Base-by-base conservation (phyloP, 495 filamentous ascomycete species). In the Penicillium desertorum region DNA sequence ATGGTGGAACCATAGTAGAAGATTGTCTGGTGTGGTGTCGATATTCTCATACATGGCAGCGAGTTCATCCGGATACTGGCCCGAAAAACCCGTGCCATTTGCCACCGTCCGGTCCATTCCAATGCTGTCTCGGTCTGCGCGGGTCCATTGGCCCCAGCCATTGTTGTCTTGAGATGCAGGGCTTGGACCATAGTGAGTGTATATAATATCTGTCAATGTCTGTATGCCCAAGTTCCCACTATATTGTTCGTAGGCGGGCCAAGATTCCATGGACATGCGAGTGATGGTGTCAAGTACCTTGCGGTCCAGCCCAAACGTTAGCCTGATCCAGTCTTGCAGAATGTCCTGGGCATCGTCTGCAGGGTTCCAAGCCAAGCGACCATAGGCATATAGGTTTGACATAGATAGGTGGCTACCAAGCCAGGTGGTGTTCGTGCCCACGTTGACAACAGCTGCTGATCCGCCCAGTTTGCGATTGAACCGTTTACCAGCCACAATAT, bases 1-100 rank as follows among this genome's bases (percentile, higher is more conserved):
- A 64, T 90, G 87, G 64, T 90, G 87, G 72, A 90, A 90, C 87
- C 86, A 90, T 6, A 90, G 71, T 0, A 89, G 64, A 6, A 90
- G 74, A 43, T 90, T 73, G 54, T 90, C 87, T 0, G 87, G 86
- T 2, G 87, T 89, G 0, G 81, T 85, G 5, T 81, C 78, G 39
- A 85, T 72, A 42, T 79, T 74, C 48, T 90, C 87, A 58, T 76
- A 89, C 66, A 69, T 67, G 1, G 63, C 56, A 0, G 81, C 80
- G 2, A 90, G 63, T 47, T 86, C 83, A 4, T 70, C 59, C 2
- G 87, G 84, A 64, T 90, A 90, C 56, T 88, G 85, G 9, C 85
- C 84, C 0, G 86, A 71, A 59, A 73, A 82, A 4, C 83, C 82
- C 1, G 87, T 89, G 16, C 86, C 87, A 51, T 85, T 89, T 44